Conservation (phyloP, 2,329 filamentous ascomycete genomes). For the Phaeophleospora eucalypticola region DNA sequence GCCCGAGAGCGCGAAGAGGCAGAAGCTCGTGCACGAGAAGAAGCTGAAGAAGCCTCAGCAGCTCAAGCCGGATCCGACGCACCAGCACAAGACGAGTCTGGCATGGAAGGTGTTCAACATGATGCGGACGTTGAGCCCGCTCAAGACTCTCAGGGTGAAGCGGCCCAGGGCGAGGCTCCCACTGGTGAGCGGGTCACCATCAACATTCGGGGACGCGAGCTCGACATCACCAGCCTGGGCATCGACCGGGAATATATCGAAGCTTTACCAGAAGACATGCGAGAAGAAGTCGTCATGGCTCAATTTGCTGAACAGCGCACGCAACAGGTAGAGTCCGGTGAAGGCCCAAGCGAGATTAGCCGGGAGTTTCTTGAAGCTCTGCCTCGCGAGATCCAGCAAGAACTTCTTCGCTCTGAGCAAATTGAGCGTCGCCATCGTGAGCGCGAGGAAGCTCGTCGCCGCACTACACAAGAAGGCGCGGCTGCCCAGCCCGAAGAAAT, state of each 20-base stretch:
- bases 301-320: constrained; percentile 80
- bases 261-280: constrained; percentile 93
- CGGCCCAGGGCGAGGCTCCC: constrained; percentile 46
- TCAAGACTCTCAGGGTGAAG: constrained; percentile 30
- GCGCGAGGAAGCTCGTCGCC: constrained; percentile 72
- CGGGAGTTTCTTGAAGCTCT: constrained; percentile 91
- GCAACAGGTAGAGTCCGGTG: constrained; percentile 66
- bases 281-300: constrained; percentile 91
- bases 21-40: constrained; percentile 33
- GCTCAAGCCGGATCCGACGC: constrained; percentile 25
- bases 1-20: constrained; percentile 43
- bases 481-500: constrained; percentile 67
- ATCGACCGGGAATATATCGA: constrained; percentile 94
- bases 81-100: constrained; percentile 35
- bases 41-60: constrained; percentile 25
- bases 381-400: constrained; percentile 81
- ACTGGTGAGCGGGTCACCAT: constrained; percentile 62
- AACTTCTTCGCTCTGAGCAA: constrained; percentile 86
- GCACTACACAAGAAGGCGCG: constrained; percentile 45
- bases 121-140: constrained; percentile 38
- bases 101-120: constrained; percentile 74
- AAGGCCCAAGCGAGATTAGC: constrained; percentile 79
- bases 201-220: constrained; percentile 76
- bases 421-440: constrained; percentile 83
- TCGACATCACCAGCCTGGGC: constrained; percentile 90